A percentile compares a stretch with the other conserved stretches of the same genome.
phyloP scores from a whole-genome alignment of 2,329 filamentous ascomycete species.

The Claviceps monticola region DNA sequence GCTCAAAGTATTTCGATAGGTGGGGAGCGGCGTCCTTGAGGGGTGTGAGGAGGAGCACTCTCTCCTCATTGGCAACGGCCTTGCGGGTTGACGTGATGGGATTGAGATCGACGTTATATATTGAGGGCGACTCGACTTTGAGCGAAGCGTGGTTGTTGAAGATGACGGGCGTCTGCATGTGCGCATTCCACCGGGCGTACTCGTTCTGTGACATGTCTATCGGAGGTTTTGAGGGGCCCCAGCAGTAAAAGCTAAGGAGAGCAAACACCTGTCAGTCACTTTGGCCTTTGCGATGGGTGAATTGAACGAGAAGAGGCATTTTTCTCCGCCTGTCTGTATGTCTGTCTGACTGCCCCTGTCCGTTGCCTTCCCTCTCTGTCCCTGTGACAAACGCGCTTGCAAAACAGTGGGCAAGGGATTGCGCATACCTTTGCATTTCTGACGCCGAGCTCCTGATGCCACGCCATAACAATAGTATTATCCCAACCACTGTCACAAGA shows the following conservation, averaged over 20 bases:
- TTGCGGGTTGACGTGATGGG: slow-evolving; percentile 66
- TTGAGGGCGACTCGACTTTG: slow-evolving; percentile 67
- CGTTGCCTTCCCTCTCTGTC: background rate
- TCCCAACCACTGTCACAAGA: slow-evolving; percentile 52
- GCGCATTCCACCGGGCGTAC: slow-evolving; percentile 74
- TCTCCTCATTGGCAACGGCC: slow-evolving; percentile 68
- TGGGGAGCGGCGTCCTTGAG: slow-evolving; percentile 77
- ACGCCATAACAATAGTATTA: slow-evolving; percentile 76
- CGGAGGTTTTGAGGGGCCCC: slow-evolving; percentile 86
- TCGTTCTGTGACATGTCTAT: slow-evolving; percentile 93
- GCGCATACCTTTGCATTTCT: slow-evolving; percentile 76
- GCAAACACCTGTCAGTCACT: slow-evolving; percentile 8
- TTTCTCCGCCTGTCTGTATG: too few relatives aligned
- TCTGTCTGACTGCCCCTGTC: background rate
- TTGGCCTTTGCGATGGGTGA: background rate
- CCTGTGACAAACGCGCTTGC: background rate
- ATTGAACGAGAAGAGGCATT: too few relatives aligned
- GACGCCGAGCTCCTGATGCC: slow-evolving; percentile 66
- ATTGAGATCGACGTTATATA: slow-evolving; percentile 75
- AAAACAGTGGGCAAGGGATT: background rate
- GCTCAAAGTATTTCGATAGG: slow-evolving; percentile 83
- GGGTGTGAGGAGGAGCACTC: slow-evolving; percentile 81
- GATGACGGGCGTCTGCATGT: slow-evolving; percentile 81
- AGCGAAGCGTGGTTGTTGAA: slow-evolving; percentile 92
- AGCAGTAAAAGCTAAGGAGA: slow-evolving; percentile 76